phyloP scores from a whole-genome alignment of 768 basidiomycete genomes.

The Boletus sp. region DNA sequence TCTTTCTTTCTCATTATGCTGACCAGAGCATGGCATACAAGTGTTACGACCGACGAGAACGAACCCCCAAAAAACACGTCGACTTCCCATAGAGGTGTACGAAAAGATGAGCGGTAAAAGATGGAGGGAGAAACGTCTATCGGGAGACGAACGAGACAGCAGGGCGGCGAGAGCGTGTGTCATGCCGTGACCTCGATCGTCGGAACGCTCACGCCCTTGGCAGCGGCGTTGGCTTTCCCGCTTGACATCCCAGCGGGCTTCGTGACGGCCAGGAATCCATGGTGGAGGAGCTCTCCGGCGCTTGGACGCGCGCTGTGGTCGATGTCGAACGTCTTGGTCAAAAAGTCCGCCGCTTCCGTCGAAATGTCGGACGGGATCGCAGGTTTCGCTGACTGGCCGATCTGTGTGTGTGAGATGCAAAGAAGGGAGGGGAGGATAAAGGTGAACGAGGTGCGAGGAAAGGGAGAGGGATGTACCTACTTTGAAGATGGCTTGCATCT shows the following conservation, averaged over 20 bases:
- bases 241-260: conserved; percentile 25
- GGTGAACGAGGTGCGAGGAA: background rate
- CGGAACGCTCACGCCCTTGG: conserved; percentile 17
- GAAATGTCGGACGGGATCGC: conserved; percentile 90
- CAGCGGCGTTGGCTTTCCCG: conserved; percentile 17
- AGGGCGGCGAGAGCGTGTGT: background rate
- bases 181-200: conserved; percentile 31
- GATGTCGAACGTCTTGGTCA: conserved; percentile 82
- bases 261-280: conserved; percentile 60
- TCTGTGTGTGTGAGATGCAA: conserved; percentile 43
- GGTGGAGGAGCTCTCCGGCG: conserved; percentile 69
- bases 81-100: too few relatives aligned
- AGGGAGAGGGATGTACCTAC: conserved; percentile 33
- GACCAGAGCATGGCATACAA: too few relatives aligned
- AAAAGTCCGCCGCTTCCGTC: conserved; percentile 80
- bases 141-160: background rate
- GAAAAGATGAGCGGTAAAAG: background rate
- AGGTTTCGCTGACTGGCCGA: conserved; percentile 87
- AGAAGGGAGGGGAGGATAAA: background rate
- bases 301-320: conserved; percentile 78
- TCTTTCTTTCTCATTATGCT: too few relatives aligned
- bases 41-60: too few relatives aligned
- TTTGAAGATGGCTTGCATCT: conserved; percentile 99
- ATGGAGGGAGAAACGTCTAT: background rate
- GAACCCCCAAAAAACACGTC: too few relatives aligned